Evolutionary conservation across 2,329 filamentous ascomycete species (phyloP).

Genomic region (Biscogniauxia marginata): DNA sequence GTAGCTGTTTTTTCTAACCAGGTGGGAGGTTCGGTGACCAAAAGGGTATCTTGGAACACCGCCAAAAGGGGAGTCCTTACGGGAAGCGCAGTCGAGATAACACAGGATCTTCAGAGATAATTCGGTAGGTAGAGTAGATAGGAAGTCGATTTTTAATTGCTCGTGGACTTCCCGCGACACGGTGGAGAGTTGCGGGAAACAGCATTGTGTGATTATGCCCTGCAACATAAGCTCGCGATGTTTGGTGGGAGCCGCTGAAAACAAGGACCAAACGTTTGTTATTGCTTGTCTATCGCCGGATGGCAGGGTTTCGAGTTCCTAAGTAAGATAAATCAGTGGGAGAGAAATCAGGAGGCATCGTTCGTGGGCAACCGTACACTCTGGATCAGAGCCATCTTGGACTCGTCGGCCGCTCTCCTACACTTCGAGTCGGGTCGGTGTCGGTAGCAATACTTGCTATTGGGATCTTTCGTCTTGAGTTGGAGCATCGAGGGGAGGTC

Average conservation of each 20-base stretch:
- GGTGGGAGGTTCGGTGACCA: not conserved
- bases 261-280: conserved; percentile 95
- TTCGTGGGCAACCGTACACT: conserved; percentile 53
- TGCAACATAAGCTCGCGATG: conserved; percentile 96
- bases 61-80: not conserved
- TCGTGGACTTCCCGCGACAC: conserved; percentile 89
- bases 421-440: conserved; percentile 94
- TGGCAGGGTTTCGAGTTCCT: conserved; percentile 81
- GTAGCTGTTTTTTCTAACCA: not conserved
- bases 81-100: conserved; percentile 87
- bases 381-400: conserved; percentile 93
- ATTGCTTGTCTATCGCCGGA: conserved; percentile 91
- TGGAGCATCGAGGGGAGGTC: conserved; percentile 41
- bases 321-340: not conserved
- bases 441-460: conserved; percentile 93
- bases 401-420: conserved; percentile 86
- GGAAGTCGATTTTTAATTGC: conserved; percentile 95
- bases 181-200: conserved; percentile 93
- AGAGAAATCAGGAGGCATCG: conserved; percentile 6
- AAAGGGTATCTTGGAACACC: not conserved
- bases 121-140: conserved; percentile 83
- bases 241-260: conserved; percentile 90
- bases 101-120: conserved; percentile 91
- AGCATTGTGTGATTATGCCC: conserved; percentile 93
- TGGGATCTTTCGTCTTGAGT: conserved; percentile 53